These are phyloP conservation scores for Aspergillus sp. DNA, from an alignment of 2,329 filamentous ascomycete genomes.

Conservation along the genomic window DNA sequence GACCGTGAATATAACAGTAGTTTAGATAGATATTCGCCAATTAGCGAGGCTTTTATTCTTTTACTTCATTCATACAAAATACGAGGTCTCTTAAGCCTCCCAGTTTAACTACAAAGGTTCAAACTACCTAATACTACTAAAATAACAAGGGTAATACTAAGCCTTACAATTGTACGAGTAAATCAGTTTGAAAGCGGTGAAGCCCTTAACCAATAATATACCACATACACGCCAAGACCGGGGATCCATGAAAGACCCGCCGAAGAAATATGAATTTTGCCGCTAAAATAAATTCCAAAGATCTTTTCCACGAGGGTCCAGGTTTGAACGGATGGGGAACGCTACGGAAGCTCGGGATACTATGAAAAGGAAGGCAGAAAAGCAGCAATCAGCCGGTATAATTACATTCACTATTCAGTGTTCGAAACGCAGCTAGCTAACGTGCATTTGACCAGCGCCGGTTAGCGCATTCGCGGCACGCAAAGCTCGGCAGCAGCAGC, in stretches of 20 bases:
- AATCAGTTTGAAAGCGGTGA: no score
- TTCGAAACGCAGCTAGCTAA: not conserved
- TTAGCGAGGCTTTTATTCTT: no score
- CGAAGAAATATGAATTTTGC: not conserved
- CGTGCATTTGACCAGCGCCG: constrained; percentile 18
- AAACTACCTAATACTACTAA: no score
- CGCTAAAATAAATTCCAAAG: not conserved
- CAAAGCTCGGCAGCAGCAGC: constrained; percentile 31
- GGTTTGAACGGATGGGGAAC: not conserved
- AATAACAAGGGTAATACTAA: no score
- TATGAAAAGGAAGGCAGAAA: constrained; percentile 35
- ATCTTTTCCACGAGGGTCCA: not conserved
- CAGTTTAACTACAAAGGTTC: no score
- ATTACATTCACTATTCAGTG: not conserved
- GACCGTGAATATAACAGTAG: no score
- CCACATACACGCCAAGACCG: no score
- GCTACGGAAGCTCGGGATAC: not conserved
- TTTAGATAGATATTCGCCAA: no score
- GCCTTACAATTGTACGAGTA: no score
- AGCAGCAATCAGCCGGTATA: constrained; percentile 27
- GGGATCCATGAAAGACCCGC: not conserved
- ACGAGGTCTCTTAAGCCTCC: no score
- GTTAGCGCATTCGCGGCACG: constrained; percentile 38
- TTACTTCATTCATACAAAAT: no score
- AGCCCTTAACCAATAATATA: no score